phyloP scores from a whole-genome alignment of 2,329 filamentous ascomycete genomes.

The Cordyceps cicadae region DNA sequence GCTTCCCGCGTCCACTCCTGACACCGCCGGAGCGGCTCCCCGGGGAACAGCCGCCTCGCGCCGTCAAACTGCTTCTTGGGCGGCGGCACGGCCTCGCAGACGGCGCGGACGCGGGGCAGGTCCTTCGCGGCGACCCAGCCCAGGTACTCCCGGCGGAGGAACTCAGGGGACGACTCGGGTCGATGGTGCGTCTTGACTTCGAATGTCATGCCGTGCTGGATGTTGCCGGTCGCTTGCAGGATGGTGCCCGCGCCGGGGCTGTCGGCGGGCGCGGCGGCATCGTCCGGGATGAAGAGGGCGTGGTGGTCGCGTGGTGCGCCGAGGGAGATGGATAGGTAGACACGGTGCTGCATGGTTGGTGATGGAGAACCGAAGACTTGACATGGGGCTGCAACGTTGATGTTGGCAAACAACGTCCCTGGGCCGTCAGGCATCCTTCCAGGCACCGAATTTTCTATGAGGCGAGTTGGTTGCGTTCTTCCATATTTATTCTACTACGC shows the following conservation, averaged over 20 bases:
- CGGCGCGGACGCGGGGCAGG: constrained; percentile 15
- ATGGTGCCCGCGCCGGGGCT: constrained; percentile 1
- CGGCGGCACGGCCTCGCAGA: constrained; percentile 17
- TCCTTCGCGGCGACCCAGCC: constrained; percentile 17
- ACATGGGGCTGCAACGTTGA: too few species aligned
- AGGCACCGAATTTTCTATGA: neutral
- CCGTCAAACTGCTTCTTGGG: constrained; percentile 25
- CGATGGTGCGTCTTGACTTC: constrained; percentile 14
- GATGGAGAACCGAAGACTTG: neutral
- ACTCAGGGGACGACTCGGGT: constrained; percentile 17
- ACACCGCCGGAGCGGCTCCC: constrained; percentile 16
- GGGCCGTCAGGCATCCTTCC: neutral
- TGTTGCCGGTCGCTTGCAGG: constrained; percentile 24
- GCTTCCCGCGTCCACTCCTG: constrained; percentile 24
- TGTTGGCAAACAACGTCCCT: neutral
- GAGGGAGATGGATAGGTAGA: neutral
- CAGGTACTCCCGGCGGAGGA: constrained; percentile 11
- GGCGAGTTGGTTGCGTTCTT: too few species aligned
- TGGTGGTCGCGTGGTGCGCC: constrained; percentile 19
- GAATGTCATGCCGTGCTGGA: constrained; percentile 23
- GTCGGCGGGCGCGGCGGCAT: too few species aligned
- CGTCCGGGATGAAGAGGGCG: constrained; percentile 19
- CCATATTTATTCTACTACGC: too few species aligned
- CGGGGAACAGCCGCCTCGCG: constrained; percentile 19
- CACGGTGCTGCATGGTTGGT: neutral